Percentiles rank a stretch among this genome's conserved stretches.
These are phyloP conservation scores for Leishmania braziliensis DNA, from an alignment of 208 protist species.

Conservation along the genomic window DNA sequence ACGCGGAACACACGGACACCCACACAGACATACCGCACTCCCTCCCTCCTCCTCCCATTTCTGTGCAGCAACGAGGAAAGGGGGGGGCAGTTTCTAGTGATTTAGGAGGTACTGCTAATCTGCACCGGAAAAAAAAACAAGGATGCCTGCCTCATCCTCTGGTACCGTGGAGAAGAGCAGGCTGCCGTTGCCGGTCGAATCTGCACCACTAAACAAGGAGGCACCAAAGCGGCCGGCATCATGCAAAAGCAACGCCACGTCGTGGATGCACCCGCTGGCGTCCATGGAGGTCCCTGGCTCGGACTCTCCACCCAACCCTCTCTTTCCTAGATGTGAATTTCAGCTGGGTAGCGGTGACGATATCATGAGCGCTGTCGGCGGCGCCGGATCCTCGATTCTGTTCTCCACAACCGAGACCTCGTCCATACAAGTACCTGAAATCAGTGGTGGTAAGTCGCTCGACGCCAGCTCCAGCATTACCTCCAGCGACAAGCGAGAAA, in stretches of 20 bases:
- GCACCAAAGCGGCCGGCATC: neutral
- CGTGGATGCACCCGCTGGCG: slow-evolving; percentile 11
- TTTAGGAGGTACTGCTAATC: neutral
- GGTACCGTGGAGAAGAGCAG: neutral
- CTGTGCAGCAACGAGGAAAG: neutral
- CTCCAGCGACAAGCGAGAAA: neutral
- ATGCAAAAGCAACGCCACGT: slow-evolving; percentile 4
- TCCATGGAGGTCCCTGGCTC: neutral
- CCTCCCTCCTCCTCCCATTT: neutral
- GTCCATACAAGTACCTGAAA: slow-evolving; percentile 6
- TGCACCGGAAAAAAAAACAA: neutral
- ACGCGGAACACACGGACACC: neutral
- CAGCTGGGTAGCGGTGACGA: slow-evolving; percentile 7
- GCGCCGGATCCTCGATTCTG: slow-evolving; percentile 18
- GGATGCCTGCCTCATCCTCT: slow-evolving; percentile 9
- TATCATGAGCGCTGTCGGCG: neutral
- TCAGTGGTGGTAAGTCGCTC: neutral
- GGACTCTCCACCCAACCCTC: neutral
- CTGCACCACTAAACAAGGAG: neutral
- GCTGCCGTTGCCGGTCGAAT: neutral
- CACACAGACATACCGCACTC: neutral
- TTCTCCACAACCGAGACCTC: slow-evolving; percentile 25
- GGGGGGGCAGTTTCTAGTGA: neutral
- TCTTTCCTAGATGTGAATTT: neutral
- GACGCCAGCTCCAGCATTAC: neutral